Evolutionary conservation across 495 filamentous ascomycete genomes (phyloP), one percentile per base, ranked within the genome.

Genomic region (Apodospora peruviana): DNA sequence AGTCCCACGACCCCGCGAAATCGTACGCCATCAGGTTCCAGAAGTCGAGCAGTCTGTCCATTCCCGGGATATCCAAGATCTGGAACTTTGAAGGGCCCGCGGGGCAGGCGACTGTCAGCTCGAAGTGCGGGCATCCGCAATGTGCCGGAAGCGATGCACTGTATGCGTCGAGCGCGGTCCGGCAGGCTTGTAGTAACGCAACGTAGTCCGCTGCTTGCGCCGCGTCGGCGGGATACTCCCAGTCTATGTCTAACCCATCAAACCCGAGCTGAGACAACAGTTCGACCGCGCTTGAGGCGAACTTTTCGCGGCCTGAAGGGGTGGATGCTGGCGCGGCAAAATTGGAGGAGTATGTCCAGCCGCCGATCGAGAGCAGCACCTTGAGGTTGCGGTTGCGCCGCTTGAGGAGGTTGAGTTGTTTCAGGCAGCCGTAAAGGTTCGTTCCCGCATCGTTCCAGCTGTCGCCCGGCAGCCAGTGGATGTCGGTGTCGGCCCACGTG

Each of bases 1-100:
- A 29, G 56, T 93, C 88, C 90, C 90, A 96, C 18, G 81, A 82
- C 4, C 86, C 87, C 5, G 84, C 78, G 60, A 79, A 89, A 67
- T 90, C 87, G 58, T 90, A 90, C 27, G 84, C 85, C 88, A 93
- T 91, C 27, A 96, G 71, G 68, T 96, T 96, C 81, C 90, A 95
- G 67, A 96, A 95, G 70, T 96, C 91, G 9, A 96, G 79, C 50
- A 84, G 80, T 14, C 65, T 70, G 52, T 89, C 89, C 88, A 97
- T 95, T 38, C 74, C 75, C 1, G 63, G 56, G 1, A 97, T 67
- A 47, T 83, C 78, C 46, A 96, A 72, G 54, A 86, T 90, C 20
- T 74, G 65, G 70, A 86, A 93, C 69, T 96, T 88, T 43, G 79
- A 70, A 11, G 84, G 59, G 20, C 86, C 88, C 50, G 70, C 70